Evolutionary conservation across 1,284 basidiomycete species (phyloP), one percentile per base, ranked within the genome.

Genomic region (Trametes hirsuta): DNA sequence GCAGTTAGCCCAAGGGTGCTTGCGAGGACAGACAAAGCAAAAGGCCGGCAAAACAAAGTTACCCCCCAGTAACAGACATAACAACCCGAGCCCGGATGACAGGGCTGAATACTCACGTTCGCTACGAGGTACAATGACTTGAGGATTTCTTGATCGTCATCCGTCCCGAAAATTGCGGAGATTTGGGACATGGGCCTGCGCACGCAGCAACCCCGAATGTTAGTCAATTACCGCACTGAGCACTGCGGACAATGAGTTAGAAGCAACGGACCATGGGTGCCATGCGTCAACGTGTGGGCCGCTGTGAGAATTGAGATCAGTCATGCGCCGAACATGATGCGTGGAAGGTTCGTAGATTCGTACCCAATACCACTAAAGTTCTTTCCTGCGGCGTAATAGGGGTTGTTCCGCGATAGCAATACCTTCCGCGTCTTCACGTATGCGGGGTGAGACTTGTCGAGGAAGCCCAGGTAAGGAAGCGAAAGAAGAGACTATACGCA

Each of bases 161-260:
- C 84, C 1, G 86, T 87, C 3, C 90, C 86, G 68, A 86, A 91
- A 50, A 91, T 88, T 15, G 84, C 83, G 21, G 85, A 86, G 39
- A 92, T 84, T 48, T 86, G 85, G 12, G 88, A 88, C 90, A 92
- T 93, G 0, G 90, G 90, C 90, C 85, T 86, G 54, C 9, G 37
- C 10, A 18, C 18, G 40, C 9, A 24, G 49, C 2, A 36, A 35
- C 25, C 8, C 15, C 40, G 34, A 57, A 48, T 55, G 52, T 50
- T 36, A 59, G 49, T 37, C 18, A 22, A 39, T 44, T 22, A 5
- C 6, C 18, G 5, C 42, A n/a, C 36, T 35, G 30, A 11, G 22
- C 46, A 50, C 34, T 54, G 36, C 41, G 30, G 30, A 14, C 24
- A 59, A 9, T 18, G 18, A 34, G 37, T 35, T 11, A 21, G 45